A percentile compares a stretch with the other conserved stretches of the same genome.
These are phyloP conservation scores for Botrytis paeoniae DNA, from an alignment of 2,329 filamentous ascomycete species.

Conservation along the genomic window DNA sequence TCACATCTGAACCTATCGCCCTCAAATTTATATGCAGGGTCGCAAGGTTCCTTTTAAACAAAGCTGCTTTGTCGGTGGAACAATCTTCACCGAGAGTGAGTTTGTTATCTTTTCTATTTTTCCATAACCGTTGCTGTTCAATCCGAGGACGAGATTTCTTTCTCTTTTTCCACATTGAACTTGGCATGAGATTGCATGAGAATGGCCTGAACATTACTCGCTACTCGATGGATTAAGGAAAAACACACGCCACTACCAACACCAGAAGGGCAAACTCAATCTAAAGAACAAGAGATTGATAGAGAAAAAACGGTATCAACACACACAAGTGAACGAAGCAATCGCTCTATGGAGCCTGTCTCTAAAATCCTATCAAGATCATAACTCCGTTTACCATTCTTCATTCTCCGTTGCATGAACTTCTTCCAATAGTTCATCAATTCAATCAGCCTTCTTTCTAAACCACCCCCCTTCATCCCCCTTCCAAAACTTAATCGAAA, in stretches of 20 bases:
- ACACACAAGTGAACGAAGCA: neutral
- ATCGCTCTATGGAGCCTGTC: neutral
- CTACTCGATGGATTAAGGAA: neutral
- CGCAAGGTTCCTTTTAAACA: slow-evolving; percentile 1
- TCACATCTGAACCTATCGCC: slow-evolving; percentile 4
- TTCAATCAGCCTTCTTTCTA: slow-evolving; percentile 14
- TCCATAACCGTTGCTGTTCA: slow-evolving; percentile 3
- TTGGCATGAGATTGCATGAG: neutral
- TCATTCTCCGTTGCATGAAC: slow-evolving; percentile 3
- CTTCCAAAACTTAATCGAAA: neutral
- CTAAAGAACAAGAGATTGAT: neutral
- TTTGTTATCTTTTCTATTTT: slow-evolving; percentile 15
- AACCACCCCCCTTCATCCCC: neutral
- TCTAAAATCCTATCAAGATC: neutral
- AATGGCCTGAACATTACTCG: neutral
- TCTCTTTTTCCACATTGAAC: neutral
- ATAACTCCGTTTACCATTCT: neutral
- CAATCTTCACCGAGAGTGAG: slow-evolving; percentile 18
- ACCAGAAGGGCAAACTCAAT: neutral
- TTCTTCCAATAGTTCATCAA: slow-evolving; percentile 4
- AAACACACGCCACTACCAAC: neutral
- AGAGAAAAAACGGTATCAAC: neutral
- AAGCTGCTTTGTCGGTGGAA: slow-evolving; percentile 19
- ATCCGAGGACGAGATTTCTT: neutral
- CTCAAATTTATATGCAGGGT: slow-evolving; percentile 15